phyloP scores from a whole-genome alignment of 352 stramenopile genomes.

The Phytophthora niederhauseri region DNA sequence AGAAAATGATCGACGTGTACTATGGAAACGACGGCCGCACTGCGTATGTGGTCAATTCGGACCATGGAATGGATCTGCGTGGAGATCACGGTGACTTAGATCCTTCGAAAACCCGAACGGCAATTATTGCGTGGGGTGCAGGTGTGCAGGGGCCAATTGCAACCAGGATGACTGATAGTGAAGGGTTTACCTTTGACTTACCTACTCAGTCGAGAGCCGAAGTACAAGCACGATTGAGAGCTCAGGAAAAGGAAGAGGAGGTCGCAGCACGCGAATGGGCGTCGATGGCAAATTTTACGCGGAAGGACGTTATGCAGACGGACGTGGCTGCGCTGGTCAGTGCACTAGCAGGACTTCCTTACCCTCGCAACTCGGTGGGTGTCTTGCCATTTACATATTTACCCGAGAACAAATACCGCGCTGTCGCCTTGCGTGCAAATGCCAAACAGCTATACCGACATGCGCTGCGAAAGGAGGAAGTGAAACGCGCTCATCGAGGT shows the following conservation, averaged over 20 bases:
- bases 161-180: background rate
- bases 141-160: conserved; percentile 47
- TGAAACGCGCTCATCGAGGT: conserved; percentile 62
- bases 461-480: conserved; percentile 58
- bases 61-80: conserved; percentile 87
- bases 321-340: conserved; percentile 77
- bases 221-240: conserved; percentile 48
- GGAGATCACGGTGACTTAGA: conserved; percentile 77
- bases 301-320: conserved; percentile 84
- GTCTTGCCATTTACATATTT: conserved; percentile 79
- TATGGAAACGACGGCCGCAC: conserved; percentile 69
- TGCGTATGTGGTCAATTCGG: conserved; percentile 77
- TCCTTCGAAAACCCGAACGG: conserved; percentile 77
- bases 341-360: conserved; percentile 67
- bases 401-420: conserved; percentile 56
- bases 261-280: conserved; percentile 50
- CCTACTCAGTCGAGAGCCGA: conserved; percentile 65
- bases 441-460: conserved; percentile 69
- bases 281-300: conserved; percentile 47
- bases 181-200: conserved; percentile 60
- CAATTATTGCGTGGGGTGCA: conserved; percentile 79
- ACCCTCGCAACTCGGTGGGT: conserved; percentile 81
- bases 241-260: conserved; percentile 50
- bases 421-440: conserved; percentile 68
- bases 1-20: conserved; percentile 64